phyloP scores from a whole-genome alignment of 441 rosid species.

The Euphorbia celastroides region DNA sequence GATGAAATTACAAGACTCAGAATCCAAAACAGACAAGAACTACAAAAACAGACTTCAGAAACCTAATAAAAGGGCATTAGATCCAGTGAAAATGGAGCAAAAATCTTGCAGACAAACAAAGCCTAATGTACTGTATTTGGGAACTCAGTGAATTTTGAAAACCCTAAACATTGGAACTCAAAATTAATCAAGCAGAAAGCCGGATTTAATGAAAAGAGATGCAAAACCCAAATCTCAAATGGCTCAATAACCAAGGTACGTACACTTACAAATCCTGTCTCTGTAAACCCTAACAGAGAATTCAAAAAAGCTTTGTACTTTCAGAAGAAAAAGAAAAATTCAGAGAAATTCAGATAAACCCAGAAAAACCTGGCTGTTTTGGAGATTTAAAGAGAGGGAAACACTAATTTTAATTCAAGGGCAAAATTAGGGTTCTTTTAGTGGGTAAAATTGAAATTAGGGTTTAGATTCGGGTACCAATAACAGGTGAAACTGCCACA shows the following conservation, averaged over 20 bases:
- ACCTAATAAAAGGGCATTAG: background rate
- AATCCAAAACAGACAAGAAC: background rate
- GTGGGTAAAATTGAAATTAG: no score
- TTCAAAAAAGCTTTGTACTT: constrained; percentile 1
- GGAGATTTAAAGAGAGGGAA: constrained; percentile 23
- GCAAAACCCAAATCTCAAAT: constrained; percentile 14
- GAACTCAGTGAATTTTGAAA: constrained; percentile 2
- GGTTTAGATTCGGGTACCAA: constrained; percentile 44
- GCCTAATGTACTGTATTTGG: background rate
- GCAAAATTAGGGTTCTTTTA: background rate
- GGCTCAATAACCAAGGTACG: constrained; percentile 32
- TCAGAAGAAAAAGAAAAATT: background rate
- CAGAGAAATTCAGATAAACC: constrained; percentile 20
- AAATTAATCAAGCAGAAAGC: background rate
- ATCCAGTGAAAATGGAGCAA: background rate
- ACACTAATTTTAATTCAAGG: constrained; percentile 7
- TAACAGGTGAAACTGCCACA: constrained; percentile 90
- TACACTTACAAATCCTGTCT: constrained; percentile 29
- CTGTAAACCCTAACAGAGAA: constrained; percentile 20
- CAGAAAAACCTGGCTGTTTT: constrained; percentile 9
- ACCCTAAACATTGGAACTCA: constrained; percentile 1
- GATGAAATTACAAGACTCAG: background rate
- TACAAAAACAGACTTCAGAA: background rate
- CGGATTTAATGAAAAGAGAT: background rate
- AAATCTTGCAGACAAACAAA: no score